Percentiles rank a stretch among this genome's conserved stretches.
These are phyloP conservation scores for Geosmithia putterillii DNA, from an alignment of 2,329 filamentous ascomycete genomes.

Conservation along the genomic window DNA sequence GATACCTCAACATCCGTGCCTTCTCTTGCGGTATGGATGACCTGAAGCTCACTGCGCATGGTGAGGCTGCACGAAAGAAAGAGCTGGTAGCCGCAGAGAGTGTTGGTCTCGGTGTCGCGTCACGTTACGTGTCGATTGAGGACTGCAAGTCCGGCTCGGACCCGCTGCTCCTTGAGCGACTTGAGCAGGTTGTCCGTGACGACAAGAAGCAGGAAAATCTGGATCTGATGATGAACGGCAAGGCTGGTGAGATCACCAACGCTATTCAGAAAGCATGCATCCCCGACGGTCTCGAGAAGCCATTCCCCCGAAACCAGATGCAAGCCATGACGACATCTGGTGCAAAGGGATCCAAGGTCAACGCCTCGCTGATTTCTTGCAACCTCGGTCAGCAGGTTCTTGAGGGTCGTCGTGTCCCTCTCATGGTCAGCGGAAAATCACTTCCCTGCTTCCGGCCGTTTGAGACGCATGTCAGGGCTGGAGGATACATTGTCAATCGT, in stretches of 20 bases:
- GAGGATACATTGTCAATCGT: slow-evolving; percentile 87
- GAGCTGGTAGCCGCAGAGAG: slow-evolving; percentile 54
- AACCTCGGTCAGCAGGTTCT: slow-evolving; percentile 94
- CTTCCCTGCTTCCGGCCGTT: slow-evolving; percentile 88
- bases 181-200: slow-evolving; percentile 85
- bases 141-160: slow-evolving; percentile 51
- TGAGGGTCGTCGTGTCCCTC: slow-evolving; percentile 84
- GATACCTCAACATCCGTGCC: slow-evolving; percentile 82
- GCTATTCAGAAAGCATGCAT: slow-evolving; percentile 69
- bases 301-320: slow-evolving; percentile 97
- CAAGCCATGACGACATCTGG: slow-evolving; percentile 96
- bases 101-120: slow-evolving; percentile 68
- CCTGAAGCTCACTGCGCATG: slow-evolving; percentile 68
- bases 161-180: slow-evolving; percentile 58
- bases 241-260: slow-evolving; percentile 59
- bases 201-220: slow-evolving; percentile 82
- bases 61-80: slow-evolving; percentile 59
- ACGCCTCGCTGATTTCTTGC: slow-evolving; percentile 94
- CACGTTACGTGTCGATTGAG: slow-evolving; percentile 78
- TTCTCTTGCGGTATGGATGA: slow-evolving; percentile 98
- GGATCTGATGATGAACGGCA: slow-evolving; percentile 75
- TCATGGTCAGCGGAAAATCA: slow-evolving; percentile 97
- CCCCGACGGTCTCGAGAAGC: slow-evolving; percentile 72
- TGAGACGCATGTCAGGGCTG: slow-evolving; percentile 78
- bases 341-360: slow-evolving; percentile 85